A percentile compares a stretch with the other conserved stretches of the same genome.
phyloP scores from a whole-genome alignment of 176 grass and related monocot species.

The Phyllostachys edulis region DNA sequence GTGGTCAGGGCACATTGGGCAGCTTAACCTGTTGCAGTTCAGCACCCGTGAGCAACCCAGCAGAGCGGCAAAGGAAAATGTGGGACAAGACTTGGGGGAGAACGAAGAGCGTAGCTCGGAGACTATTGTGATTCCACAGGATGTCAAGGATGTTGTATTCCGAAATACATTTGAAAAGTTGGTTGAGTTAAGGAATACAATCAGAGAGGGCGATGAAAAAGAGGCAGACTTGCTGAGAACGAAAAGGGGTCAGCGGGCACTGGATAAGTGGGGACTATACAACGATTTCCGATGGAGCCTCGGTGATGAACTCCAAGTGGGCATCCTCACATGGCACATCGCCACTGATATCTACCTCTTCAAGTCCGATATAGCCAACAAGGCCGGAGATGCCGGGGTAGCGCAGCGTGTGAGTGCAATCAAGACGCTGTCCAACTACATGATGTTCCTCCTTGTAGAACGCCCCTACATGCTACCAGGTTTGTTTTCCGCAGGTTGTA shows the following conservation, averaged over 20 bases:
- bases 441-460: neutral
- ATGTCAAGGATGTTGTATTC: neutral
- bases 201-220: too few relatives aligned
- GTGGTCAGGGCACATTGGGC: neutral
- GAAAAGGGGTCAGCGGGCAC: neutral
- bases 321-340: slow-evolving; percentile 20
- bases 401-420: neutral
- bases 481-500: neutral
- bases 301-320: neutral
- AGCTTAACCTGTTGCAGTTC: neutral
- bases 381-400: accelerated
- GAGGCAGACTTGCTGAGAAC: neutral
- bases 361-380: neutral
- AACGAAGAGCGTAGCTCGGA: neutral
- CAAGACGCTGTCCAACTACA: slow-evolving; percentile 18
- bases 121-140: neutral
- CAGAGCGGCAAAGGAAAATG: neutral
- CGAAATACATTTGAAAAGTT: neutral
- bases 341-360: slow-evolving; percentile 13
- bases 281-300: neutral
- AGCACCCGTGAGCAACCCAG: neutral
- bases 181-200: neutral
- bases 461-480: slow-evolving; percentile 11
- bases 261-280: accelerated
- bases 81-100: neutral